A percentile compares a stretch with the other conserved stretches of the same genome.
Evolutionary conservation across 306 rosid species (phyloP).

Genomic region (Boehmeria nivea): DNA sequence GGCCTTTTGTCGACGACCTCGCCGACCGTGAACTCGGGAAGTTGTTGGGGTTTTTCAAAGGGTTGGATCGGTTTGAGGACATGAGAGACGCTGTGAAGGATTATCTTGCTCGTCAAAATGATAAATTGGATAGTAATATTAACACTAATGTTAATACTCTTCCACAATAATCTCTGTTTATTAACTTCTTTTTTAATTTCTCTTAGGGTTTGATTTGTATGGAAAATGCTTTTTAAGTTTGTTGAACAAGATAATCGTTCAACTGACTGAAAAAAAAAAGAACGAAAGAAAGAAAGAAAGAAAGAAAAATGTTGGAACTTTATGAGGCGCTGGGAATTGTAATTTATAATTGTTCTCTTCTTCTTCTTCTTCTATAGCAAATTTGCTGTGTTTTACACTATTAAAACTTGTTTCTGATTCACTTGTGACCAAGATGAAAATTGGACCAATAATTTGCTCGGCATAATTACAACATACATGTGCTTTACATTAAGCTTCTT

Average conservation of each 20-base stretch:
- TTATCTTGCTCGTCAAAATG: slow-evolving; percentile 9
- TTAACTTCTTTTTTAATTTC: not conserved
- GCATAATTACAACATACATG: too few species aligned
- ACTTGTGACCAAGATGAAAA: too few species aligned
- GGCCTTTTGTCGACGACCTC: slow-evolving; percentile 55
- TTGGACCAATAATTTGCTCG: too few species aligned
- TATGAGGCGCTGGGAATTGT: too few species aligned
- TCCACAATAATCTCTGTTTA: too few species aligned
- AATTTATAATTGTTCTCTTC: too few species aligned
- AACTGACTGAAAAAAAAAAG: not conserved
- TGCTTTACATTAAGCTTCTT: too few species aligned
- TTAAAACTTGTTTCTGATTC: too few species aligned
- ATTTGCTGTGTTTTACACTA: not conserved
- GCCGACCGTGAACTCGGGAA: slow-evolving; percentile 54
- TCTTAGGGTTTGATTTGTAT: not conserved
- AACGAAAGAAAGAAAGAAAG: too few species aligned
- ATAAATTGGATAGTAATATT: not conserved
- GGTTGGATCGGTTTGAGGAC: slow-evolving; percentile 49
- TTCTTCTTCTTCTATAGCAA: not conserved
- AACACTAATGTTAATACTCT: not conserved
- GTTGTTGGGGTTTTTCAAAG: slow-evolving; percentile 45
- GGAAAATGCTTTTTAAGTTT: not conserved
- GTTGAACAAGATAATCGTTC: slow-evolving; percentile 38
- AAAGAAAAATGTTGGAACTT: too few species aligned
- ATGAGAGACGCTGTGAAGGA: slow-evolving; percentile 69